Evolutionary conservation across 2,329 filamentous ascomycete species (phyloP), one percentile per base, ranked within the genome.

Genomic region (Ramichloridium luteum): DNA sequence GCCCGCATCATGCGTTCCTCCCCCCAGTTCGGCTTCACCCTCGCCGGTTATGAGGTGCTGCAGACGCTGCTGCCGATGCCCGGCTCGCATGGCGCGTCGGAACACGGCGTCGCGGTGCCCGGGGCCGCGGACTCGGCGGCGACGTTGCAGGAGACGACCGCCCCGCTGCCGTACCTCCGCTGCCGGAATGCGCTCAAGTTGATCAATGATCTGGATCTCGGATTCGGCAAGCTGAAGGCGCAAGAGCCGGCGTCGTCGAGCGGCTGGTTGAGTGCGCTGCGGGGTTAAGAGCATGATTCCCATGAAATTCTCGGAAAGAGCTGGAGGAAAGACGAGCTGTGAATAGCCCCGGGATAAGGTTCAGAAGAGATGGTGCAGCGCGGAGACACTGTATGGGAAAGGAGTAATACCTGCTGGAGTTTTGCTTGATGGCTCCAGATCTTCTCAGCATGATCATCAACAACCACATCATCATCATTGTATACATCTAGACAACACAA

Each of bases 11-110:
- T 96, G 56, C 80, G 90, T 51, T 94, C 85, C 1, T 94, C 85
- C 9, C 90, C 90, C 11, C 90, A 98, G 56, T 98, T 98, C 57
- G 90, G 90, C 43, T 96, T 96, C 67, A 98, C 90, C 0, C 74
- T 98, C 14, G 90, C 90, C 3, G 81, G 82, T 26, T 98, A 96
- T 59, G 90, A 98, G 60, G 70, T 98, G 22, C 66, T 98, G 30
- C 85, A 94, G 62, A 80, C 67, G 39, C 32, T 76, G 26, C 61
- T 96, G 27, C 90, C 90, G 4, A 75, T 81, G 65, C 84, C 85
- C 2, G 83, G 82, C 16, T 63, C 62, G 25, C 30, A 38, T 22
- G 60, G 67, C 39, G 56, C 60, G 16, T 67, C 72, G 26, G 59
- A 69, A 34, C 62, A 64, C 41, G 62, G 69, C 4, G 51, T 50